Conservation (phyloP, 78 protist species). For the Goniomonas avonlea region DNA sequence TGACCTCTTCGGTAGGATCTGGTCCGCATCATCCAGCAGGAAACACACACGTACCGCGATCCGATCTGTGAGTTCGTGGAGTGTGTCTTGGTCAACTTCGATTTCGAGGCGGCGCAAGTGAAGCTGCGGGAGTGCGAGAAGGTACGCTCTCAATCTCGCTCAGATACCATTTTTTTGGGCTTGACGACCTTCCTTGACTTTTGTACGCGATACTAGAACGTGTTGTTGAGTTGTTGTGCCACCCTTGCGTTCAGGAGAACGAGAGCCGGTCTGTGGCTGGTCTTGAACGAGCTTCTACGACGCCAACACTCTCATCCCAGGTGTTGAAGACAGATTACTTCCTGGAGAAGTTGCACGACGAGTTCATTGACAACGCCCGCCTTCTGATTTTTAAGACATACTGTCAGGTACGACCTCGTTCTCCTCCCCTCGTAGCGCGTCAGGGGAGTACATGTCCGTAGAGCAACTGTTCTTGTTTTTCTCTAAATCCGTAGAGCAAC, state of each 20-base stretch:
- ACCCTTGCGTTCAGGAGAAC: no score
- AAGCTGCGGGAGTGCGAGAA: constrained; percentile 61
- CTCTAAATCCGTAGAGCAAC: no score
- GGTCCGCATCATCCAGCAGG: constrained; percentile 23
- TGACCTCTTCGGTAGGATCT: no score
- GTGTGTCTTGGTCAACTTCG: constrained; percentile 63
- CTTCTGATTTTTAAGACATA: constrained; percentile 76
- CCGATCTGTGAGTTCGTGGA: constrained; percentile 72
- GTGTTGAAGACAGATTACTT: constrained; percentile 72
- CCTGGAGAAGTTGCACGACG: constrained; percentile 42
- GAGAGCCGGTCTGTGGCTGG: no score
- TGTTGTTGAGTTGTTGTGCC: no score
- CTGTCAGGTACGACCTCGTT: constrained; percentile 17
- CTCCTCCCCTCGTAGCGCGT: no score
- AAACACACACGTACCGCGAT: constrained; percentile 51
- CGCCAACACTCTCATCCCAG: no score
- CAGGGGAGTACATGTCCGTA: no score
- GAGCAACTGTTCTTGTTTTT: no score
- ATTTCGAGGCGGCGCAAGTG: constrained; percentile 76
- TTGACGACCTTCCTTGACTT: no score
- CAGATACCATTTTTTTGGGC: neutral
- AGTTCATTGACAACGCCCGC: constrained; percentile 75
- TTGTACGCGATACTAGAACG: no score
- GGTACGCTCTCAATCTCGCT: constrained; percentile 8
- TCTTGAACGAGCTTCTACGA: no score